These are phyloP conservation scores for Haematococcus sp. DNA, from an alignment of 139 green algal species.

Conservation along the genomic window DNA sequence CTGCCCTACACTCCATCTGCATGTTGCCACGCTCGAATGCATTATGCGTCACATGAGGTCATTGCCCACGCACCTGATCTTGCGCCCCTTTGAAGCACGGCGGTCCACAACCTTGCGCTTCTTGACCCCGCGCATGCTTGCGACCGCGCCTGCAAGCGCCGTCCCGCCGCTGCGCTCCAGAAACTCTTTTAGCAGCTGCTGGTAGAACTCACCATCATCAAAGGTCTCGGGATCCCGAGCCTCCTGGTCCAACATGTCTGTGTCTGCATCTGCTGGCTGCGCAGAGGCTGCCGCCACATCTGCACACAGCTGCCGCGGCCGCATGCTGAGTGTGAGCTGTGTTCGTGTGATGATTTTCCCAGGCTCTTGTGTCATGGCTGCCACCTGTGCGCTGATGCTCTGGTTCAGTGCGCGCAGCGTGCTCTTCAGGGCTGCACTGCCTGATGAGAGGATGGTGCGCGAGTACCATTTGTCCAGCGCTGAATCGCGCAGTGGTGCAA, in stretches of 20 bases:
- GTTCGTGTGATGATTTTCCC: constrained; percentile 50
- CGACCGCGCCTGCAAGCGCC: constrained; percentile 5
- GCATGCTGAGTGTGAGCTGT: constrained; percentile 31
- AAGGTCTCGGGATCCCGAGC: constrained; percentile 74
- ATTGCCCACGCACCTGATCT: constrained; percentile 57
- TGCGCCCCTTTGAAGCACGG: constrained; percentile 86
- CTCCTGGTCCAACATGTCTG: neutral
- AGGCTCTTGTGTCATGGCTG: constrained; percentile 29
- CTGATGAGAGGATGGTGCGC: constrained; percentile 64
- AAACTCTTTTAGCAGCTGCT: constrained; percentile 89
- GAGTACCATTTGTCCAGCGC: constrained; percentile 82
- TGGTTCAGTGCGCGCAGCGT: constrained; percentile 71
- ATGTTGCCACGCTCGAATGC: no score
- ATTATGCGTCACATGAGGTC: neutral
- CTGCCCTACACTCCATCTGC: no score
- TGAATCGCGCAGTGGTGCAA: constrained; percentile 62
- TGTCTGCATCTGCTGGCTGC: constrained; percentile 5
- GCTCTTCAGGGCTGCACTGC: constrained; percentile 35
- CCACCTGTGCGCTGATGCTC: constrained; percentile 66
- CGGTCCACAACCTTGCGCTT: constrained; percentile 83
- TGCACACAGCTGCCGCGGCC: constrained; percentile 35
- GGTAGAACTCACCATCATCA: constrained; percentile 92
- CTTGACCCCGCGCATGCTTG: constrained; percentile 49
- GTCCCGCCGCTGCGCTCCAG: constrained; percentile 52
- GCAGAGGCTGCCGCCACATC: neutral